phyloP scores from a whole-genome alignment of 805 yeast species.

The Isabelozyma rhagii region DNA sequence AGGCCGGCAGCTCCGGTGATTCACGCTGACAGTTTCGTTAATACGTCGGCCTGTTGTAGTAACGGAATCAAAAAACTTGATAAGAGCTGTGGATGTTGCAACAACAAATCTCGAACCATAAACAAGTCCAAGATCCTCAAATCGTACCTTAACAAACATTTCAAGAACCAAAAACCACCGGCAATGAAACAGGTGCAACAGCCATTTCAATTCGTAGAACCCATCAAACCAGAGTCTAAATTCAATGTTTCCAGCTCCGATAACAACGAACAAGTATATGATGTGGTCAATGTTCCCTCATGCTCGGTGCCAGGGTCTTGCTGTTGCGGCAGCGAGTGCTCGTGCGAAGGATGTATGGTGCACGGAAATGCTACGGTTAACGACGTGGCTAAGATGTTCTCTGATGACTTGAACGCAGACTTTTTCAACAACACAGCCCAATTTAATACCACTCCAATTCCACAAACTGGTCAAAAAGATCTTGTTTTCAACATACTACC shows the following conservation, averaged over 20 bases:
- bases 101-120: conserved; percentile 22
- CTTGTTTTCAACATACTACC: neutral
- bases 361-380: conserved; percentile 22
- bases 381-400: conserved; percentile 3
- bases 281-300: conserved; percentile 27
- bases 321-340: conserved; percentile 33
- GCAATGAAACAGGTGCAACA: neutral
- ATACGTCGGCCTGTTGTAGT: conserved; percentile 32
- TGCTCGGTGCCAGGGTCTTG: conserved; percentile 37
- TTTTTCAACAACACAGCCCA: conserved; percentile 9
- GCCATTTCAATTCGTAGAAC: conserved; percentile 6
- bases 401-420: conserved; percentile 5
- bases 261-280: conserved; percentile 1
- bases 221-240: neutral
- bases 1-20: conserved; percentile 23
- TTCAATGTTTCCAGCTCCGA: neutral
- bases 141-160: conserved; percentile 23
- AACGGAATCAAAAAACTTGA: conserved; percentile 12
- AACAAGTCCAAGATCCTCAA: conserved; percentile 34
- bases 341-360: conserved; percentile 34
- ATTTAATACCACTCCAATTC: neutral
- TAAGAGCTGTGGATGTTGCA: conserved; percentile 28
- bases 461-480: neutral
- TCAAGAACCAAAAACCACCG: conserved; percentile 7
- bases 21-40: conserved; percentile 30